Conservation (phyloP, 139 green algal species). For the Asterochloris sp. region DNA sequence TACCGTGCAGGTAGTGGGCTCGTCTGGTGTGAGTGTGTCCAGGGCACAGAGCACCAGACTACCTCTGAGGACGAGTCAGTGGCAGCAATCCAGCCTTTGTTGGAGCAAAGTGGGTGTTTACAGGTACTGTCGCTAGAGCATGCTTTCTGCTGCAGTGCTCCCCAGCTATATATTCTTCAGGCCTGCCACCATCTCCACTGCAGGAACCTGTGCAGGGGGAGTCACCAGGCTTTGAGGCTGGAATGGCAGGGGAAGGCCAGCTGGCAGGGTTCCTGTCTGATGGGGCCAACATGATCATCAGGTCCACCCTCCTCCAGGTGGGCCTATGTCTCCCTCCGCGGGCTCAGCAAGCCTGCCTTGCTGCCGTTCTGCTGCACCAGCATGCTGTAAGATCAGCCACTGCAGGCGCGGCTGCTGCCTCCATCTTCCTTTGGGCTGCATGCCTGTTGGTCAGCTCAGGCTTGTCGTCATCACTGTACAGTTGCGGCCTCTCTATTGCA, state of each 20-base stretch:
- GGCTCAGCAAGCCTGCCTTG: not conserved
- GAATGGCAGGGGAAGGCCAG: not conserved
- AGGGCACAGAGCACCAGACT: too few relatives aligned
- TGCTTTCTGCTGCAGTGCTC: too few relatives aligned
- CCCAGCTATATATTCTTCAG: too few relatives aligned
- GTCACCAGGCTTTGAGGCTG: too few relatives aligned
- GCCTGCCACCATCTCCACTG: too few relatives aligned
- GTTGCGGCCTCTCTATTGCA: not conserved
- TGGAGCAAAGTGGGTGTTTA: too few relatives aligned
- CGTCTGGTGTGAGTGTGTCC: too few relatives aligned
- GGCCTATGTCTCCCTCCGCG: not conserved
- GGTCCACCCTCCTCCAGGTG: conserved; percentile 44
- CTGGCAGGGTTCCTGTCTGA: conserved; percentile 34
- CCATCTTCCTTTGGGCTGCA: not conserved
- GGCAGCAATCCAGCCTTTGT: too few relatives aligned
- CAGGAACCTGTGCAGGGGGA: too few relatives aligned
- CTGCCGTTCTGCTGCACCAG: not conserved
- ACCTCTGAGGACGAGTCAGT: too few relatives aligned
- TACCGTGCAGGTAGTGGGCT: too few relatives aligned
- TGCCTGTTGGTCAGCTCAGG: not conserved
- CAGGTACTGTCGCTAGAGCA: too few relatives aligned
- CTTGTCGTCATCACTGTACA: not conserved
- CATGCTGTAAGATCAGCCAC: not conserved
- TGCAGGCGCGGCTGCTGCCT: not conserved
- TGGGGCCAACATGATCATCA: conserved; percentile 57